phyloP scores from a whole-genome alignment of 2,329 filamentous ascomycete species.

The Diaporthe citriasiana region DNA sequence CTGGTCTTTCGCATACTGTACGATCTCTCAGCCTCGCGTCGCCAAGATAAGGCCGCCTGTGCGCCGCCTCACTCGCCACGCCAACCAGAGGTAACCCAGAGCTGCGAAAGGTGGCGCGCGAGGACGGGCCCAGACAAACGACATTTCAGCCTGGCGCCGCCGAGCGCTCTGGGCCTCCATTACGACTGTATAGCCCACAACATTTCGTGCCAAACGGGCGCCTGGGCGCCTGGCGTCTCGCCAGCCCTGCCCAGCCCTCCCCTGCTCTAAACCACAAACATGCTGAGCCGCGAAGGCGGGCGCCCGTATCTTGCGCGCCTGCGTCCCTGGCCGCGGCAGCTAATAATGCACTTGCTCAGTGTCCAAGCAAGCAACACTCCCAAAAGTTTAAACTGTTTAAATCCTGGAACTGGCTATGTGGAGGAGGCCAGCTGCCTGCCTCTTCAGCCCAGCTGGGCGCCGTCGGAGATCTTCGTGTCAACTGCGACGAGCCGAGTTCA shows the following conservation, averaged over 20 bases:
- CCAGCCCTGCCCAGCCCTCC: no score
- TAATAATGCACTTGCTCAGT: neutral
- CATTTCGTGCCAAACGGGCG: slow-evolving; percentile 8
- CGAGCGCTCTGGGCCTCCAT: neutral
- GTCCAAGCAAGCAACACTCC: neutral
- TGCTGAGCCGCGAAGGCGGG: slow-evolving; percentile 11
- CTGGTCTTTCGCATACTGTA: slow-evolving; percentile 13
- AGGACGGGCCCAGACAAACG: neutral
- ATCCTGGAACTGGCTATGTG: neutral
- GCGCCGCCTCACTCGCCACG: slow-evolving; percentile 4
- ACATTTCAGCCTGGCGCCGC: slow-evolving; percentile 15
- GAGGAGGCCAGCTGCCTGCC: neutral
- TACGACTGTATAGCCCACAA: neutral
- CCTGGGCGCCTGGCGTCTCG: slow-evolving; percentile 25
- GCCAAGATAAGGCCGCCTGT: slow-evolving; percentile 7
- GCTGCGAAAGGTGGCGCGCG: slow-evolving; percentile 7
- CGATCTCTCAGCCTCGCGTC: slow-evolving; percentile 7
- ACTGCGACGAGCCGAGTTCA: neutral
- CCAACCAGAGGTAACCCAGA: neutral
- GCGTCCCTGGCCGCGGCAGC: neutral
- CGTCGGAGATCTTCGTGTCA: slow-evolving; percentile 23
- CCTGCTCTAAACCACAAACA: slow-evolving; percentile 18
- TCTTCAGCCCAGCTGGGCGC: slow-evolving; percentile 21
- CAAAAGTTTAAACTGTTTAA: neutral
- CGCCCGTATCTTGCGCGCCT: slow-evolving; percentile 1